Conservation (phyloP, 257 asterid genomes). For the Coffea canephora region DNA sequence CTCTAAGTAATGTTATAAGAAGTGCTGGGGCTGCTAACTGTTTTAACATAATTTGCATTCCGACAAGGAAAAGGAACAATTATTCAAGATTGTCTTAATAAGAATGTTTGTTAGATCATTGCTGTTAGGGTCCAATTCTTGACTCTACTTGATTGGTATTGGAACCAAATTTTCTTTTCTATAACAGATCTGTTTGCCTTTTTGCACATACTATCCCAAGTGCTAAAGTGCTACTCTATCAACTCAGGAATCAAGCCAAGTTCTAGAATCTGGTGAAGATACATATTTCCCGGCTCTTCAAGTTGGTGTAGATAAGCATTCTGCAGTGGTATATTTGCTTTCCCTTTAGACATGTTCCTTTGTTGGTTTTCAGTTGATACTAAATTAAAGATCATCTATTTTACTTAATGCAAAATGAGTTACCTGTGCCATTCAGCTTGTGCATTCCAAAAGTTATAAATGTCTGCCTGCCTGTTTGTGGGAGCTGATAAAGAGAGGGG, state of each 20-base stretch:
- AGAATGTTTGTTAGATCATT: neutral
- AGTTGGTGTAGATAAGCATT: slow-evolving; percentile 72
- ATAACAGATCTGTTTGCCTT: neutral
- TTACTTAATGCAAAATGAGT: neutral
- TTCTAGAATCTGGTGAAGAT: slow-evolving; percentile 82
- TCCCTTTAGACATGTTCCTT: neutral
- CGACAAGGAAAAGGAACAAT: neutral
- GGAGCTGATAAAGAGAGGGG: neutral
- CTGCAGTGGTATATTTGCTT: slow-evolving; percentile 65
- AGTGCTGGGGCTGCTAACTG: neutral
- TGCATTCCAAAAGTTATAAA: neutral
- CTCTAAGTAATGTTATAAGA: neutral
- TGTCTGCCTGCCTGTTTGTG: neutral
- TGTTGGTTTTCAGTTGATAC: neutral
- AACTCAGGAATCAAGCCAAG: slow-evolving; percentile 60
- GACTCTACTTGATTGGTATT: neutral
- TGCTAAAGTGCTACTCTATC: slow-evolving; percentile 23
- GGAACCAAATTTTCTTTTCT: neutral
- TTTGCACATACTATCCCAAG: neutral
- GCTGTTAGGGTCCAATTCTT: neutral
- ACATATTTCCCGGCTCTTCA: slow-evolving; percentile 87
- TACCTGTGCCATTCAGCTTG: neutral
- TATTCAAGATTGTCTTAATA: neutral
- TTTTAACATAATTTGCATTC: neutral
- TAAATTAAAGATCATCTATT: neutral